Evolutionary conservation across 1,284 basidiomycete species (phyloP).

Genomic region (Puccinia triticina): DNA sequence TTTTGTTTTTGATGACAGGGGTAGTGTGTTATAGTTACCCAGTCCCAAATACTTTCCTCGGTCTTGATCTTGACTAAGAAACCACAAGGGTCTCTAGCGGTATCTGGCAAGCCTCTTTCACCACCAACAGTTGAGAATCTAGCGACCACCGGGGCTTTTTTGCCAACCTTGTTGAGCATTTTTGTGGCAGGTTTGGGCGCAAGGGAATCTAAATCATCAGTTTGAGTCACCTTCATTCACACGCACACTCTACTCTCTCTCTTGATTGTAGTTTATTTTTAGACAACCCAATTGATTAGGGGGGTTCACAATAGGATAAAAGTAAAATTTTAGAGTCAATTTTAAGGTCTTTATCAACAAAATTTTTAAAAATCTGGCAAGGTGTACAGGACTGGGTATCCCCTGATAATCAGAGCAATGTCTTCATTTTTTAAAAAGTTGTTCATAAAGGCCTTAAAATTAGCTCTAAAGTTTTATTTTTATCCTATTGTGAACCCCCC

Average conservation of each 20-base stretch:
- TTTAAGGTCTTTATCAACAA: too few relatives aligned
- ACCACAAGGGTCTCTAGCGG: constrained; percentile 87
- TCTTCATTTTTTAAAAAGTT: too few relatives aligned
- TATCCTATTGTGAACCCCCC: too few relatives aligned
- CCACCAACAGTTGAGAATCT: constrained; percentile 66
- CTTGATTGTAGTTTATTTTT: neutral
- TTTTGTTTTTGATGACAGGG: neutral
- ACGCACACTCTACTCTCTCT: neutral
- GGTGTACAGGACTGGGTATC: too few relatives aligned
- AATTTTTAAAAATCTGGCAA: too few relatives aligned
- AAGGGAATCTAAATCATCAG: constrained; percentile 81
- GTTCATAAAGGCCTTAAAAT: too few relatives aligned
- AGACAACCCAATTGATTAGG: neutral
- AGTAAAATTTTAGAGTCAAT: too few relatives aligned
- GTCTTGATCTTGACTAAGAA: constrained; percentile 90
- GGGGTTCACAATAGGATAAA: too few relatives aligned
- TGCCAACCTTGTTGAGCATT: constrained; percentile 73
- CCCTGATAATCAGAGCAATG: too few relatives aligned
- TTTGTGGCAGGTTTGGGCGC: constrained; percentile 84
- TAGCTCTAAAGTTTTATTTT: too few relatives aligned
- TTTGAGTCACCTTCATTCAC: neutral
- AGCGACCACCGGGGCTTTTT: constrained; percentile 65
- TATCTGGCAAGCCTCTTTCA: constrained; percentile 83
- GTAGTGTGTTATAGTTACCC: constrained; percentile 64
- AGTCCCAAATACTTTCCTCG: constrained; percentile 84